phyloP scores from a whole-genome alignment of 2,329 filamentous ascomycete species.

The Botrytis byssoidea region DNA sequence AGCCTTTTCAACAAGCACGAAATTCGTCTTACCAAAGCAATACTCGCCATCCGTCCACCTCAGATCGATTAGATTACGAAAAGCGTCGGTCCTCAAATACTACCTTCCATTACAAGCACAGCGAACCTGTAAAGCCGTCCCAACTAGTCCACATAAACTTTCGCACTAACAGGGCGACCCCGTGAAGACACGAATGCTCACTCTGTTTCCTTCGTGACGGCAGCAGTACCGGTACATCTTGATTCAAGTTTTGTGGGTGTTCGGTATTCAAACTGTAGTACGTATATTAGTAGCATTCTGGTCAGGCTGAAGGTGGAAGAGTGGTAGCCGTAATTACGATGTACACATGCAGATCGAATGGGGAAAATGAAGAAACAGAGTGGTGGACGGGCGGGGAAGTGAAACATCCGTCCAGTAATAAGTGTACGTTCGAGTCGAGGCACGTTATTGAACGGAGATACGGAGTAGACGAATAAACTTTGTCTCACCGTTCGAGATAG shows the following conservation, averaged over 20 bases:
- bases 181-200: background rate
- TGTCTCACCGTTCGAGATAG: background rate
- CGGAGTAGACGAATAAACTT: background rate
- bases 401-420: background rate
- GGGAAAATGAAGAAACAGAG: background rate
- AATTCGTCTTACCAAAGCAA: background rate
- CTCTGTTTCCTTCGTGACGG: background rate
- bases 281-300: background rate
- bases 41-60: background rate
- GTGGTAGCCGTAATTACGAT: background rate
- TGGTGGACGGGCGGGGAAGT: background rate
- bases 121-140: background rate
- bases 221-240: background rate
- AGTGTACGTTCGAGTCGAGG: background rate
- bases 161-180: background rate
- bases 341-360: background rate
- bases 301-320: background rate
- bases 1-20: background rate
- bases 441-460: background rate
- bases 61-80: background rate
- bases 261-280: background rate
- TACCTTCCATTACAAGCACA: background rate
- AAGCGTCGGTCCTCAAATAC: background rate
- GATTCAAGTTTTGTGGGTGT: background rate
- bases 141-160: background rate